These are phyloP conservation scores for Toxoplasma gondii DNA, from an alignment of 169 alveolate species.

Conservation along the genomic window DNA sequence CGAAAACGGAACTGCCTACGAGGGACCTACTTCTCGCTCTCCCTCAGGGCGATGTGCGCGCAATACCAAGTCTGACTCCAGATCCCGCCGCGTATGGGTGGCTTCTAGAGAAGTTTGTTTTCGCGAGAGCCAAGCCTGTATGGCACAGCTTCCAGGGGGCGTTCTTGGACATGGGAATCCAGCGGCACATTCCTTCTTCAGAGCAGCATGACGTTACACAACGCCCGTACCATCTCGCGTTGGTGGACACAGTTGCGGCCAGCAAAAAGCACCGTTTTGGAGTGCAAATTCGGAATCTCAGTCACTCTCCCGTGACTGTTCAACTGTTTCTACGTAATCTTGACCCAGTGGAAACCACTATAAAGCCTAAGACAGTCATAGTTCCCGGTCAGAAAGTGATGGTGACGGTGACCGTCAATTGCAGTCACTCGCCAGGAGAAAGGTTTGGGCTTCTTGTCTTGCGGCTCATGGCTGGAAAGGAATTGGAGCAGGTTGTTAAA, in stretches of 20 bases:
- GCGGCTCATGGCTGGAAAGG: neutral
- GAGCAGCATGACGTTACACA: too few species aligned
- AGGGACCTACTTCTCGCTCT: neutral
- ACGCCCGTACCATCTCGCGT: too few species aligned
- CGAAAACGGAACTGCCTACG: neutral
- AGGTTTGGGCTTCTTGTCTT: neutral
- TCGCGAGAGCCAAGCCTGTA: neutral
- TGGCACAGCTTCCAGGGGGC: neutral
- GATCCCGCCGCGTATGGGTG: neutral
- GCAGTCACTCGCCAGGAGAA: neutral
- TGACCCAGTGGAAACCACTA: neutral
- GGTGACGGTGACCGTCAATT: neutral
- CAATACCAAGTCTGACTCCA: neutral
- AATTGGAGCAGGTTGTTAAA: neutral
- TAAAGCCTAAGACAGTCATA: neutral
- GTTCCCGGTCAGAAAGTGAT: neutral
- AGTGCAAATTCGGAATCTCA: neutral
- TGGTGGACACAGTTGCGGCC: neutral
- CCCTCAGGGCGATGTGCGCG: neutral
- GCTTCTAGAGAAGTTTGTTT: neutral
- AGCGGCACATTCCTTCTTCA: neutral
- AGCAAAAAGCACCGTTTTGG: neutral
- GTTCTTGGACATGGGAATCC: constrained; percentile 4
- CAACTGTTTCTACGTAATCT: neutral
- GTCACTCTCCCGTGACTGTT: neutral